Percentiles rank a stretch among this genome's conserved stretches.
phyloP scores from a whole-genome alignment of 2,329 filamentous ascomycete species.

The Phialophora macrospora region DNA sequence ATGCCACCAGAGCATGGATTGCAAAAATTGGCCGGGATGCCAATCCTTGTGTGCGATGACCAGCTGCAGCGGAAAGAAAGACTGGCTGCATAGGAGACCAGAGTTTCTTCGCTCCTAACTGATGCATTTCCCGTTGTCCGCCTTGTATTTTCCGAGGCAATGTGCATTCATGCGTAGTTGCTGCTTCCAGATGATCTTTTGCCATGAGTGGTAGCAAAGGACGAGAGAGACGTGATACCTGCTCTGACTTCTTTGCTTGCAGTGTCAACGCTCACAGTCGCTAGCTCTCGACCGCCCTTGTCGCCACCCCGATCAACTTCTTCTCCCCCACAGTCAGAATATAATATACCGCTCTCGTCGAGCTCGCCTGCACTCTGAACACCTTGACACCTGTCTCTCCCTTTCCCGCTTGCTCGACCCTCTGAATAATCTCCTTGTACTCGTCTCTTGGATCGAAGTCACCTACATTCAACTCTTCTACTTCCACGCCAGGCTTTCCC shows the following conservation, averaged over 20 bases:
- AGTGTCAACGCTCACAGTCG: neutral
- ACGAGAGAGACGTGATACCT: neutral
- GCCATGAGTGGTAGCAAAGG: neutral
- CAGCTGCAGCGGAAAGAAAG: neutral
- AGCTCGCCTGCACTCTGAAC: constrained; percentile 69
- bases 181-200: neutral
- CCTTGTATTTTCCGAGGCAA: neutral
- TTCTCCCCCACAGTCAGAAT: constrained; percentile 69
- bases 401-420: constrained; percentile 40
- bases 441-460: constrained; percentile 75
- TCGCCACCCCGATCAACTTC: constrained; percentile 77
- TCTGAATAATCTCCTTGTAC: constrained; percentile 69
- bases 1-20: too few species aligned
- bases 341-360: constrained; percentile 69
- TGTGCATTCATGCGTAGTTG: neutral
- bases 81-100: neutral
- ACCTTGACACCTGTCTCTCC: constrained; percentile 61
- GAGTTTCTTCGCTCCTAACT: neutral
- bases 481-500: constrained; percentile 42
- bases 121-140: neutral
- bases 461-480: constrained; percentile 69
- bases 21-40: neutral
- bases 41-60: neutral
- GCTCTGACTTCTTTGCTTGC: neutral
- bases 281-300: constrained; percentile 73